Base-by-base conservation (phyloP, 2,329 filamentous ascomycete genomes). In the Fonsecaea erecta region DNA sequence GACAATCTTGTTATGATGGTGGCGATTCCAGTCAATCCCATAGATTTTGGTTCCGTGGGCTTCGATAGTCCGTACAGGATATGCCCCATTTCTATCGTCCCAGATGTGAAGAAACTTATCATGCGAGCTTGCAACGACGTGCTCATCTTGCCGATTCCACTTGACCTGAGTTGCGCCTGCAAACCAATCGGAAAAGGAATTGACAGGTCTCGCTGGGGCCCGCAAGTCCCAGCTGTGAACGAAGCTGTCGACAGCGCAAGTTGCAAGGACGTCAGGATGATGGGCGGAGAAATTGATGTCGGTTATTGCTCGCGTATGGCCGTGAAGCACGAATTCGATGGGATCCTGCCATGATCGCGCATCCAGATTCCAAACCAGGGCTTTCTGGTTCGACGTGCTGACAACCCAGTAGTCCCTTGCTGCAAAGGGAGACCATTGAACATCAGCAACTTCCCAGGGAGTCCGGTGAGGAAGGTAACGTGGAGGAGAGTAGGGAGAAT, bases 261-360 rank as follows among this genome's bases (percentile, higher is more conserved):
- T 97, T 9, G 93, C 91, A 16, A 97, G 85, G 51, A 93, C 83
- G 74, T 97, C 93, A 0, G 93, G 92, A 74, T 97, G 91, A 71
- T 96, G 92, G 4, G 93, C 93, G 0, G 92, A 96, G 77, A 97
- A 97, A 76, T 97, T 97, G 77, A 97, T 93, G 75, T 97, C 93
- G 7, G 93, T 97, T 71, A 97, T 97, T 68, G 93, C 93, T 70
- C 94, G 86, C 52, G 87, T 91, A 76, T 92, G 93, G 1, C 89
- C 92, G 73, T 96, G 90, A 14, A 97, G 83, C 12, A 92, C 93
- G 76, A 94, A 90, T 76, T 97, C 92, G 68, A 97, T 93, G 0
- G 90, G 91, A 71, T 94, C 91, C 71, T 92, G 89, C 65, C 87
- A 85, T 60, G 81, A 81, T 58, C 81, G 80, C 75, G 92, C 84